A percentile compares a stretch with the other conserved stretches of the same genome.
Evolutionary conservation across 2,329 filamentous ascomycete genomes (phyloP).

Genomic region (Epichloe typhina): DNA sequence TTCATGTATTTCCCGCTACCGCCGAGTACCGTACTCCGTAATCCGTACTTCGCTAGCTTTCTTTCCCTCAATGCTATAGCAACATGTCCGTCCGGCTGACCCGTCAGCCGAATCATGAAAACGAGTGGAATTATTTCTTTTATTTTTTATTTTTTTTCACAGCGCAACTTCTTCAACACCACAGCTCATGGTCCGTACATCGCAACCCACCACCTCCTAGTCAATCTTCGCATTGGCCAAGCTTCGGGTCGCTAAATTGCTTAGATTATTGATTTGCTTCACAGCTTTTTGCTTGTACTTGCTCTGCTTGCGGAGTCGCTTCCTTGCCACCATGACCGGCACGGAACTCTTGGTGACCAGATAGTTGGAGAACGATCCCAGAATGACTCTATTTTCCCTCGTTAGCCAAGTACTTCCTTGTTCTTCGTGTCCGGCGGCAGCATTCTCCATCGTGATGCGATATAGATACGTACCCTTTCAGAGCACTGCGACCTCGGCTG

Average conservation of each 20-base stretch:
- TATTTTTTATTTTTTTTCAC: too few species aligned
- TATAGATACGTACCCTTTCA: constrained; percentile 63
- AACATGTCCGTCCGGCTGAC: background rate
- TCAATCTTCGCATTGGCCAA: constrained; percentile 66
- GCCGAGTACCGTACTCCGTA: too few species aligned
- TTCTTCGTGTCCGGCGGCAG: background rate
- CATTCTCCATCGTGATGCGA: too few species aligned
- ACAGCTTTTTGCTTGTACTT: constrained; percentile 59
- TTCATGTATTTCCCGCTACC: background rate
- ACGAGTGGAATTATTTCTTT: too few species aligned
- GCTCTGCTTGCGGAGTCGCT: constrained; percentile 74
- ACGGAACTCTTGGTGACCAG: constrained; percentile 92
- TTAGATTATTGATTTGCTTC: constrained; percentile 70
- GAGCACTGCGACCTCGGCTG: constrained; percentile 75
- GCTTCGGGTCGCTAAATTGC: constrained; percentile 51
- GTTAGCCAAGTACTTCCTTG: too few species aligned
- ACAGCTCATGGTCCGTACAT: background rate
- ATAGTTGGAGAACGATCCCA: constrained; percentile 96
- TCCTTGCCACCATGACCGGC: constrained; percentile 94
- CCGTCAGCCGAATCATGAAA: background rate
- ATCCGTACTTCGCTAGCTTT: background rate
- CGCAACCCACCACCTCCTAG: constrained; percentile 21
- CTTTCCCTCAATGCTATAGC: background rate
- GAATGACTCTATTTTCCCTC: constrained; percentile 52
- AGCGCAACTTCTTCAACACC: background rate